Conservation (phyloP, 805 yeast species). For the Yamadazyma sp. region DNA sequence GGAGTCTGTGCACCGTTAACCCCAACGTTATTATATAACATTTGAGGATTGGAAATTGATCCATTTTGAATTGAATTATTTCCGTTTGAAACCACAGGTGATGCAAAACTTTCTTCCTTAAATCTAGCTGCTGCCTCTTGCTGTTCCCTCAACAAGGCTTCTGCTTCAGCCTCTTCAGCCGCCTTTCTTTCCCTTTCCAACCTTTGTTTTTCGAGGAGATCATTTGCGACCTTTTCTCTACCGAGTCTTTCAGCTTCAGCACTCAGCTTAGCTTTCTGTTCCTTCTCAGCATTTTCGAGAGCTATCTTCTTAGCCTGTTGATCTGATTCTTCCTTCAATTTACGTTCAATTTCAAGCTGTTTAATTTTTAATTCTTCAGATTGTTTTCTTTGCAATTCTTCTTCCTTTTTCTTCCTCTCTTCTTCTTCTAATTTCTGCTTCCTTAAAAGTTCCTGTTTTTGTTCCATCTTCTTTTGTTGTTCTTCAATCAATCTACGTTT, state of each 20-base stretch:
- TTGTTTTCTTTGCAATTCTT: slow-evolving; percentile 18
- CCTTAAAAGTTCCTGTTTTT: slow-evolving; percentile 26
- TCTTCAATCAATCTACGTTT: slow-evolving; percentile 43
- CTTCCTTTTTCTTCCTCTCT: slow-evolving; percentile 21
- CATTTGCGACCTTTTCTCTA: slow-evolving; percentile 6
- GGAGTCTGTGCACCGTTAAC: slow-evolving; percentile 1
- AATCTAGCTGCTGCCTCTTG: slow-evolving; percentile 6
- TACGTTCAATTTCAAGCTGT: slow-evolving; percentile 13
- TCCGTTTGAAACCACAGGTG: no score
- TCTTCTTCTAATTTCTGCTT: slow-evolving; percentile 20
- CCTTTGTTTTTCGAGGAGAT: slow-evolving; percentile 14
- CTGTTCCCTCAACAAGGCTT: slow-evolving; percentile 8
- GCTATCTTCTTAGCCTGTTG: slow-evolving; percentile 3
- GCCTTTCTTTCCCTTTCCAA: slow-evolving; percentile 10
- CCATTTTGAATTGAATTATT: no score
- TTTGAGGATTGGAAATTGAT: neutral
- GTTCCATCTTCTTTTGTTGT: slow-evolving; percentile 27
- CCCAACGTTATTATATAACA: neutral
- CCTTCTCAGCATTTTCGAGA: slow-evolving; percentile 4
- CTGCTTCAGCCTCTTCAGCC: slow-evolving; percentile 6
- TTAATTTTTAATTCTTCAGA: slow-evolving; percentile 15
- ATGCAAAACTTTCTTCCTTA: slow-evolving; percentile 1
- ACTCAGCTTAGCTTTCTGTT: slow-evolving; percentile 9
- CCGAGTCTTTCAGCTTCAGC: slow-evolving; percentile 8
- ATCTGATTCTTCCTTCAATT: slow-evolving; percentile 8